Percentiles rank a stretch among this genome's conserved stretches.
These are phyloP conservation scores for Gossypium raimondii DNA, from an alignment of 345 rosid genomes.

Conservation along the genomic window DNA sequence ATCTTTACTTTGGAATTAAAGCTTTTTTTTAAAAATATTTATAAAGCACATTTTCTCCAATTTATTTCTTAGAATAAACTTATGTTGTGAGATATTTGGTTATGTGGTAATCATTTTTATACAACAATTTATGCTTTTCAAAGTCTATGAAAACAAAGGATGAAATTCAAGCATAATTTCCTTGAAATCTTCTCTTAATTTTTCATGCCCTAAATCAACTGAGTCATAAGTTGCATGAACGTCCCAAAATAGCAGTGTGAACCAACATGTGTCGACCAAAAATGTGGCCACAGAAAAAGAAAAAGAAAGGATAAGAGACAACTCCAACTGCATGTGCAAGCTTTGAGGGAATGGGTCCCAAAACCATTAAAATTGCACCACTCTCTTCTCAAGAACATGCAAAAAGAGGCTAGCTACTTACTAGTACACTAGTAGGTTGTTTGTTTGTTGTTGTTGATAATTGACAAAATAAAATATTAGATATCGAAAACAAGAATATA, in stretches of 20 bases:
- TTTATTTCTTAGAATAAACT: no score
- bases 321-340: slow-evolving; percentile 16
- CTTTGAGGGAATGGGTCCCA: slow-evolving; percentile 11
- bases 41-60: no score
- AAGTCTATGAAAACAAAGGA: neutral
- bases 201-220: neutral
- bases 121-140: no score
- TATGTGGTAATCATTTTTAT: no score
- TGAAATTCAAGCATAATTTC: neutral
- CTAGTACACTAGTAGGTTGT: neutral
- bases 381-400: slow-evolving; percentile 2
- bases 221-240: neutral
- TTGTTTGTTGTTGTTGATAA: neutral
- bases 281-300: neutral
- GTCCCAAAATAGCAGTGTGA: neutral
- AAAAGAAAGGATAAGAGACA: slow-evolving; percentile 8
- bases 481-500: no score
- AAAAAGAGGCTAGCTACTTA: neutral
- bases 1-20: no score
- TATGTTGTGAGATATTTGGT: no score
- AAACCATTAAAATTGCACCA: slow-evolving; percentile 4
- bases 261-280: slow-evolving; percentile 5
- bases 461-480: neutral
- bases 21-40: no score
- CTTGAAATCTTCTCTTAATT: neutral